These are phyloP conservation scores for Aspergillus nomiae DNA, from an alignment of 2,329 filamentous ascomycete genomes.

Conservation along the genomic window DNA sequence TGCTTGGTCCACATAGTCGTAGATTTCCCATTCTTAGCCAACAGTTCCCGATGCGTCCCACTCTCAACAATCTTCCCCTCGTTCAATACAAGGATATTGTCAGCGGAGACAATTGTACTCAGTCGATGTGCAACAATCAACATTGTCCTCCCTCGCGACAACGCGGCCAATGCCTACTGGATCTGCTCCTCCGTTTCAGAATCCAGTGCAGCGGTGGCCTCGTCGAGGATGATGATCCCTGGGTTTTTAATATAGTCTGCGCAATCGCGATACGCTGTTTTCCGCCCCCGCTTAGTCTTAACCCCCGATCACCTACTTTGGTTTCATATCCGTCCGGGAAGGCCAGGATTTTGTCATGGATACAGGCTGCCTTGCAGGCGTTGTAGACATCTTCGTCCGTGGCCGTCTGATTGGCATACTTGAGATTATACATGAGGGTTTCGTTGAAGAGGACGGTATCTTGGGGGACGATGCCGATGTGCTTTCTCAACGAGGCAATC, in stretches of 20 bases:
- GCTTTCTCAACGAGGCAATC: conserved; percentile 86
- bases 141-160: conserved; percentile 85
- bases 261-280: conserved; percentile 94
- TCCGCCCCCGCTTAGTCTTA: conserved; percentile 85
- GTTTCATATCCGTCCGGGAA: conserved; percentile 89
- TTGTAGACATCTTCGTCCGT: conserved; percentile 79
- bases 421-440: conserved; percentile 89
- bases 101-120: conserved; percentile 81
- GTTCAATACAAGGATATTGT: conserved; percentile 79
- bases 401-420: conserved; percentile 79
- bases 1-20: conserved; percentile 88
- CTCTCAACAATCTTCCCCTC: conserved; percentile 75
- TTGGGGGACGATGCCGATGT: conserved; percentile 95
- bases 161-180: conserved; percentile 77
- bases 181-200: conserved; percentile 93
- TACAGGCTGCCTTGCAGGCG: conserved; percentile 83
- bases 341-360: conserved; percentile 86
- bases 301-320: conserved; percentile 85
- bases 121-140: conserved; percentile 92
- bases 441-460: conserved; percentile 96
- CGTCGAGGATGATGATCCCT: conserved; percentile 87
- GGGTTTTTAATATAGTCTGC: conserved; percentile 90
- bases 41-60: conserved; percentile 78
- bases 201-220: conserved; percentile 88
- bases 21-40: conserved; percentile 72